Conservation (phyloP, 768 basidiomycete genomes). For the Gloeostereum incarnatum region DNA sequence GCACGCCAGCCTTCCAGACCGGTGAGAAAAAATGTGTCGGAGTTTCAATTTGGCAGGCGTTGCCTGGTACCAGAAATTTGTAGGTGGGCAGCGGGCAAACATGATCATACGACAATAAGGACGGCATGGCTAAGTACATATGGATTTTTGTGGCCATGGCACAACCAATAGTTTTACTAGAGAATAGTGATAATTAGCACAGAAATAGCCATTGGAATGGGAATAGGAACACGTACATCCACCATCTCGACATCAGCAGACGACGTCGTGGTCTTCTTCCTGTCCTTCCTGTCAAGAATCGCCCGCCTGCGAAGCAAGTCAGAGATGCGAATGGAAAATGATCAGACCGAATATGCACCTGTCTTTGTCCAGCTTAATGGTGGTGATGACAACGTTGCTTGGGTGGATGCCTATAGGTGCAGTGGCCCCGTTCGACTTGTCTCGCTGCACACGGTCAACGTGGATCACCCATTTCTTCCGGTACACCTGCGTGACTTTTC, state of each 20-base stretch:
- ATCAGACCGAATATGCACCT: conserved; percentile 31
- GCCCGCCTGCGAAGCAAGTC: conserved; percentile 44
- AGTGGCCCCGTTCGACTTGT: conserved; percentile 95
- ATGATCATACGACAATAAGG: no score
- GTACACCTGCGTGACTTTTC: conserved; percentile 96
- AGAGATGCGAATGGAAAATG: conserved; percentile 1
- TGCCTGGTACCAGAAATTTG: no score
- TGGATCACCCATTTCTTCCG: conserved; percentile 99
- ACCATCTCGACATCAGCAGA: conserved; percentile 68
- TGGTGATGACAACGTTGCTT: conserved; percentile 91
- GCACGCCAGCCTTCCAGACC: no score
- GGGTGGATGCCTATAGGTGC: conserved; percentile 94
- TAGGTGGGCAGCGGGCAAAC: no score
- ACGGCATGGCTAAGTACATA: no score
- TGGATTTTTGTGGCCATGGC: no score
- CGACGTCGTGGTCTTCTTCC: conserved; percentile 48
- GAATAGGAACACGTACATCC: conserved; percentile 22
- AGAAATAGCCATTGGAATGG: no score
- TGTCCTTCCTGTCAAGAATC: conserved; percentile 81
- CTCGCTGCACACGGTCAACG: conserved; percentile 94
- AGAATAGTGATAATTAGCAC: no score
- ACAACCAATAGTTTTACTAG: no score
- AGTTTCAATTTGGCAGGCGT: no score
- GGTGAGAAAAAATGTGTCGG: no score
- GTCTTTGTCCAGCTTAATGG: conserved; percentile 90